Conservation (phyloP, 164 flowering plant genomes). For the Umbellularia californica region DNA sequence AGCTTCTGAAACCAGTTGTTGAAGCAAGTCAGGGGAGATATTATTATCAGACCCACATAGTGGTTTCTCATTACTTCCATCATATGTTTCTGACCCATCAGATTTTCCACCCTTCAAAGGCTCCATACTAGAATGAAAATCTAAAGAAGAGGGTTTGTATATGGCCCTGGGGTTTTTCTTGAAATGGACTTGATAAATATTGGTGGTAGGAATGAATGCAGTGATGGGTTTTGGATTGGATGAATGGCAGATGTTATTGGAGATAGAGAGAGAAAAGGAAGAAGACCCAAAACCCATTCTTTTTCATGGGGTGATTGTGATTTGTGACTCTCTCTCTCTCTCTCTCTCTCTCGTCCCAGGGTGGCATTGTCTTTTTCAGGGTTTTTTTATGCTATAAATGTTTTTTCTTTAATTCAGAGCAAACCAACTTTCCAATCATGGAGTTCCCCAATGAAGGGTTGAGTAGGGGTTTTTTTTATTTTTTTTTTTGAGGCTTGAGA, state of each 20-base stretch:
- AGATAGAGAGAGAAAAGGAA: background rate
- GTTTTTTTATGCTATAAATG: background rate
- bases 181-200: slow-evolving; percentile 14
- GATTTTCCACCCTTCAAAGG: slow-evolving; percentile 23
- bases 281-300: background rate
- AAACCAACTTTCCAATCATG: no score
- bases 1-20: slow-evolving; percentile 71
- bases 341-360: background rate
- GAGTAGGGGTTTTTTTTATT: no score
- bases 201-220: slow-evolving; percentile 9
- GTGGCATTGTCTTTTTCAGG: background rate
- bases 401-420: no score
- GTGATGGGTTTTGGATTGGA: slow-evolving; percentile 5
- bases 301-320: background rate
- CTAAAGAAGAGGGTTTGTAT: slow-evolving; percentile 4
- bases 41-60: slow-evolving; percentile 31
- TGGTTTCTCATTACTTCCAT: slow-evolving; percentile 18
- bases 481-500: no score
- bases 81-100: slow-evolving; percentile 25
- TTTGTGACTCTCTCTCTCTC: background rate
- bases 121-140: slow-evolving; percentile 3
- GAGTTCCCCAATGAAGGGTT: no score
- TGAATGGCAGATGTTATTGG: background rate
- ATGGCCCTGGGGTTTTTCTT: slow-evolving; percentile 7
- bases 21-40: slow-evolving; percentile 47